These are phyloP conservation scores for Peterozyma xylosa DNA, from an alignment of 805 yeast genomes.

Conservation along the genomic window DNA sequence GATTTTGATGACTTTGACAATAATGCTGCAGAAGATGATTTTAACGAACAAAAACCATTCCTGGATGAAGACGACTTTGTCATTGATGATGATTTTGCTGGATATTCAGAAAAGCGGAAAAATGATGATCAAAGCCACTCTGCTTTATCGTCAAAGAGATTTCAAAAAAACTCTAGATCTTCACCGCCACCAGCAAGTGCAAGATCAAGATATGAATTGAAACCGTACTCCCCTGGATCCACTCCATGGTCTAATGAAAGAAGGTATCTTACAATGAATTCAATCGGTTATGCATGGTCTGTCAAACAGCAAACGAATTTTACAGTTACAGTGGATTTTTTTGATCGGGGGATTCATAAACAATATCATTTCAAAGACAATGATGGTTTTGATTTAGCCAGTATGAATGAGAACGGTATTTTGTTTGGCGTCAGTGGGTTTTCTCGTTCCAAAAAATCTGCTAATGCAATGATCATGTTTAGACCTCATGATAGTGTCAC, in stretches of 20 bases:
- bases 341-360: slow-evolving; percentile 65
- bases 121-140: slow-evolving; percentile 5
- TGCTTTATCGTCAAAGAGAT: neutral
- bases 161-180: slow-evolving; percentile 7
- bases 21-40: slow-evolving; percentile 19
- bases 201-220: slow-evolving; percentile 24
- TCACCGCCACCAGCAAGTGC: neutral
- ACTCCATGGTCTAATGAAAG: slow-evolving; percentile 74
- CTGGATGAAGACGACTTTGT: slow-evolving; percentile 45
- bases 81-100: slow-evolving; percentile 59
- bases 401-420: slow-evolving; percentile 60
- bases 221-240: slow-evolving; percentile 79
- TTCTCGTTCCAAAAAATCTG: slow-evolving; percentile 10
- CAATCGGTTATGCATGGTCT: slow-evolving; percentile 76
- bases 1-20: slow-evolving; percentile 17
- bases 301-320: slow-evolving; percentile 54
- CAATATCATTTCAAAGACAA: slow-evolving; percentile 85
- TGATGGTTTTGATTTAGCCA: slow-evolving; percentile 65
- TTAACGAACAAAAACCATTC: slow-evolving; percentile 15
- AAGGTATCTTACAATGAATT: slow-evolving; percentile 74
- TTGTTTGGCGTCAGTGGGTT: slow-evolving; percentile 44
- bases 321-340: slow-evolving; percentile 81
- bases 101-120: slow-evolving; percentile 20
- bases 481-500: slow-evolving; percentile 60
- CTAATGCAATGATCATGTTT: slow-evolving; percentile 33